Evolutionary conservation across 2,329 filamentous ascomycete species (phyloP), one percentile per base, ranked within the genome.

Genomic region (Xylaria sp.): DNA sequence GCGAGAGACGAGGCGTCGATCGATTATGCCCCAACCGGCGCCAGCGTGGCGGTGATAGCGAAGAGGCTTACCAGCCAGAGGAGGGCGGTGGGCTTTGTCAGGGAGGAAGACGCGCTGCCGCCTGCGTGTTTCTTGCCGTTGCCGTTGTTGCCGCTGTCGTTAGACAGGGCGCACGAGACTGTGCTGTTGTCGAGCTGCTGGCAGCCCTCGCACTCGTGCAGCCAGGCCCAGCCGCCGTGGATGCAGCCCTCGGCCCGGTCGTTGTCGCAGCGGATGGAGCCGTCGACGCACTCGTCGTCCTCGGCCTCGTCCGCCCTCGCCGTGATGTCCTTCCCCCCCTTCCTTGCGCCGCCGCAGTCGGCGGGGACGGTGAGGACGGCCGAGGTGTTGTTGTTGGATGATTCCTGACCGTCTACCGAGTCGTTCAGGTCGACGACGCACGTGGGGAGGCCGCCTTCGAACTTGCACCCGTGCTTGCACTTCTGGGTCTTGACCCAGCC

Each of bases 181-280:
- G 29, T 7, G 29, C 29, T 60, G 43, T 55, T 49, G 51, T 53
- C 44, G 21, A 57, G 48, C 26, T 53, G 51, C 29, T 52, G 50
- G 46, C 54, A 60, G 43, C 37, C 39, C 13, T 46, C 54, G 43
- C 57, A 60, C 39, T 58, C 52, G 21, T 48, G 29, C 52, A 52
- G 58, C 18, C 45, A 18, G 19, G 37, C 16, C 29, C 29, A 34
- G 4, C 26, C 29, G 44, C 37, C 21, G 48, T 34, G 7, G 7
- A 18, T 42, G 21, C 52, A 60, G 1, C 20, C 48, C n/a, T 38
- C 5, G 13, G 57, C n/a, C 2, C 50, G 48, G 20, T 60, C 51
- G 3, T 39, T 44, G 4, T 8, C 40, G 40, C 57, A 60, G 20
- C 50, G 52, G 6, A 55, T 49, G 39, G 50, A 43, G 26, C 52